Conservation (phyloP, 169 alveolate genomes). For the Perkinsus marinus region DNA sequence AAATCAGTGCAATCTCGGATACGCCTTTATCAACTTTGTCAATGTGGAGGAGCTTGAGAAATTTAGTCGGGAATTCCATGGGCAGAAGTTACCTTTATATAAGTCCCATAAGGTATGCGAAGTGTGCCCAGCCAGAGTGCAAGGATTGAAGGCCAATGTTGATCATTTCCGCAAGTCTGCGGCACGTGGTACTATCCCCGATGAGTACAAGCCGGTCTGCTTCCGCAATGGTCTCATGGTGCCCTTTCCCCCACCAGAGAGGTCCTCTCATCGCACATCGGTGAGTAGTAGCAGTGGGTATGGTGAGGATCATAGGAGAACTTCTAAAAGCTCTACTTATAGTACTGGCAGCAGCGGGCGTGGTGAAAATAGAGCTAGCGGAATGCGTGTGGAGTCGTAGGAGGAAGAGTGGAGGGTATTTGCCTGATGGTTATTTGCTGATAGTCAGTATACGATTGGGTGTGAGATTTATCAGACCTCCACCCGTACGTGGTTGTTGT, state of each 20-base stretch:
- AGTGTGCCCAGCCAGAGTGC: not conserved
- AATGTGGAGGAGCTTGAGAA: constrained; percentile 18
- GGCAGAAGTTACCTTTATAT: constrained; percentile 37
- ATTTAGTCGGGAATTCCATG: constrained; percentile 26
- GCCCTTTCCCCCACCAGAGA: not conserved
- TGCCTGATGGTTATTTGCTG: too few species aligned
- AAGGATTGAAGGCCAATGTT: not conserved
- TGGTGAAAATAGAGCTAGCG: not conserved
- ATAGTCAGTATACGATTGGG: too few species aligned
- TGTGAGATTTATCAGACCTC: not conserved
- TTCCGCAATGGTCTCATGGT: not conserved
- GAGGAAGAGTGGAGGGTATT: not conserved
- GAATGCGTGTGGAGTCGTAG: not conserved
- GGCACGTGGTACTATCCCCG: not conserved
- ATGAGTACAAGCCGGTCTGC: not conserved
- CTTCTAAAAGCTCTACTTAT: not conserved
- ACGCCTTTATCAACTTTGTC: constrained; percentile 59
- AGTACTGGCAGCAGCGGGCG: not conserved
- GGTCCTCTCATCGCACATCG: not conserved
- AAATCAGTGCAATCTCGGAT: constrained; percentile 60
- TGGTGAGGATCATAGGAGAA: not conserved
- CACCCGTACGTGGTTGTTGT: not conserved
- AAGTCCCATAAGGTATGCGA: constrained; percentile 30
- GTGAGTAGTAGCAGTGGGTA: not conserved
- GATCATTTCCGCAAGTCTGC: not conserved